These are phyloP conservation scores for Lathyrus tuberosus DNA, from an alignment of 306 rosid genomes.

Conservation along the genomic window DNA sequence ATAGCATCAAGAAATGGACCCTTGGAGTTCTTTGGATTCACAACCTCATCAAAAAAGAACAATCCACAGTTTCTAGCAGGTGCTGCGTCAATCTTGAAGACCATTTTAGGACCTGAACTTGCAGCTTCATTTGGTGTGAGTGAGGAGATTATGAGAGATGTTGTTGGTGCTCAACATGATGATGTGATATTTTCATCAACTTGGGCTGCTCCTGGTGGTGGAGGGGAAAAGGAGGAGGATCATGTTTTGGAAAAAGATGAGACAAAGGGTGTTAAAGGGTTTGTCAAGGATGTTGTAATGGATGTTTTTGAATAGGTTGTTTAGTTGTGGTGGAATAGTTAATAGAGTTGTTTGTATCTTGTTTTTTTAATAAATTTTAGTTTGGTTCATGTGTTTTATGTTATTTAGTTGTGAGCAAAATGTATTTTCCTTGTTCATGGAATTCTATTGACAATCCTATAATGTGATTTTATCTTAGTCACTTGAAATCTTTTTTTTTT, in stretches of 20 bases:
- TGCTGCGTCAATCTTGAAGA: conserved; percentile 50
- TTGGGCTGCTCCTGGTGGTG: conserved; percentile 40
- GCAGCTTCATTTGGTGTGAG: conserved; percentile 65
- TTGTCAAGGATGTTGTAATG: conserved; percentile 26
- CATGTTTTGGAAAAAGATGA: not conserved
- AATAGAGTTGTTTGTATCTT: not conserved
- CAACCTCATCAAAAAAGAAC: conserved; percentile 64
- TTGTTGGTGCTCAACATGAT: conserved; percentile 21
- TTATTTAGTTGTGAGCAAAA: conserved; percentile 38
- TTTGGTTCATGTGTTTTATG: no score
- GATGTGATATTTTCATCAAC: conserved; percentile 31
- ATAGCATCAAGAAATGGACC: conserved; percentile 75
- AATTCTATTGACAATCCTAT: not conserved
- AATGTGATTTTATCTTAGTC: not conserved
- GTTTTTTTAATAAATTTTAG: not conserved
- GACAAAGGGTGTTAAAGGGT: not conserved
- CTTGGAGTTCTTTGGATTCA: conserved; percentile 83
- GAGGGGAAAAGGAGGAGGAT: no score
- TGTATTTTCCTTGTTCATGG: conserved; percentile 16
- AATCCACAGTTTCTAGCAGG: conserved; percentile 80
- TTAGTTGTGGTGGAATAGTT: not conserved
- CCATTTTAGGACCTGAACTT: conserved; percentile 66
- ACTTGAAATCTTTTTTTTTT: no score
- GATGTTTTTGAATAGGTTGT: not conserved
- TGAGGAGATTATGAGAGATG: conserved; percentile 42